Base-by-base conservation (phyloP, 2,329 filamentous ascomycete genomes). In the Arthrinium phaeospermum region DNA sequence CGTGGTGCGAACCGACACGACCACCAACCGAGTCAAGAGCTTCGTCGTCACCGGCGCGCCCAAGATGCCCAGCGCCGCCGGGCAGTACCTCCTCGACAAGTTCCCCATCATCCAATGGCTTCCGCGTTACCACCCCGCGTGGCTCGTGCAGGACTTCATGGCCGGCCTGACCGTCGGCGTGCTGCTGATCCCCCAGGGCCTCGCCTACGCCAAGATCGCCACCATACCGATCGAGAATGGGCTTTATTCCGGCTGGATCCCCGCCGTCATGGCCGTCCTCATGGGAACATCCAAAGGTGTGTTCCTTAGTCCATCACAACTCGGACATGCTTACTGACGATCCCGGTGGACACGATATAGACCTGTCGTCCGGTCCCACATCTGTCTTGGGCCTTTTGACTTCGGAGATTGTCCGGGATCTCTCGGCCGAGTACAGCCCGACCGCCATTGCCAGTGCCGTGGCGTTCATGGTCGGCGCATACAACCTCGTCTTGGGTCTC, bases 311-410 rank as follows among this genome's bases (percentile, higher is more conserved):
- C n/a, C n/a, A n/a, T n/a, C n/a, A 45, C 7, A 30, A 22, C 16
- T 8, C 4, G 7, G 8, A 13, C 27, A 46, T 3, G 6, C 22
- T n/a, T 10, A 22, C 51, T 22, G 68, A 75, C 44, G 74, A 74
- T 22, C 70, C 12, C 12, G 51, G 0, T 10, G 4, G 19, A 7
- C 6, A 5, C 22, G 27, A 7, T 4, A 64, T 57, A 90, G 89
- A 91, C 78, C 79, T 92, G 4, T 91, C 89, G 0, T 88, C 87
- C 0, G 90, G 91, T 5, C 91, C 90, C 16, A 92, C 91, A 0
- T 91, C 90, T 0, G 87, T 92, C 37, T 87, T 92, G 72, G 90
- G 90, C 10, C 85, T 92, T 1, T 83, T 92, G 37, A 92, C 90
- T 0, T 87, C 89, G 22, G 87, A 91, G 73, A 89, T 91, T 67